Base-by-base conservation (phyloP, 441 rosid genomes). In the Breynia disticha region DNA sequence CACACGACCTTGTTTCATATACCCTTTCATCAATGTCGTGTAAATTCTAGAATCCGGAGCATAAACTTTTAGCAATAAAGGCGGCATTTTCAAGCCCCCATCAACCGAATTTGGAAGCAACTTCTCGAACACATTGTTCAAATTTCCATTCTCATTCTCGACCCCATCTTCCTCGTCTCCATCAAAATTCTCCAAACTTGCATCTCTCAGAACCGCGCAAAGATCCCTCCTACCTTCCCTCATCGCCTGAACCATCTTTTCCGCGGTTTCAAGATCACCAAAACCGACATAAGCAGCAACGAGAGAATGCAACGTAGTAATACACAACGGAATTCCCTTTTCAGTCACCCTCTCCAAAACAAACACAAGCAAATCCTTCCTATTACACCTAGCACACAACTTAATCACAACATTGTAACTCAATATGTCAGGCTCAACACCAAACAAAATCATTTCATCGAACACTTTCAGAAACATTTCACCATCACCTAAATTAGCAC, bases 251-350 rank as follows among this genome's bases (percentile, higher is more conserved):
- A 86, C 90, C 66, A 91, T 65, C 39, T 65, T 67, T 79, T 87
- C 95, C 0, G 94, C 95, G 0, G 76, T 79, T 60, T 77, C 76
- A 50, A 87, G 70, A 59, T 87, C 96, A 37, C 83, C 84, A 61
- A 91, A 87, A 11, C 95, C 98, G 41, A 91, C 95, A 76, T 85
- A 91, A 18, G 96, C 96, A 0, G 96, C 96, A 13, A 91, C 87
- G 15, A 91, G 84, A 0, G 98, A 87, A 68, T 85, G 88, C 72
- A 91, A 54, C 7, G 95, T 87, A 22, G 95, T 83, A 75, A 78
- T 82, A 54, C 96, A 87, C 52, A 81, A 56, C 16, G 72, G 78
- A 48, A 91, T 55, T 2, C 73, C 74, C 67, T 69, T 74, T 54
- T 75, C 76, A 45, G 86, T 62, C 39, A 79, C 80, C 67, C 84